A percentile compares a stretch with the other conserved stretches of the same genome.
These are phyloP conservation scores for Scheffersomyces titani DNA, from an alignment of 1,139 yeast genomes.

Conservation along the genomic window DNA sequence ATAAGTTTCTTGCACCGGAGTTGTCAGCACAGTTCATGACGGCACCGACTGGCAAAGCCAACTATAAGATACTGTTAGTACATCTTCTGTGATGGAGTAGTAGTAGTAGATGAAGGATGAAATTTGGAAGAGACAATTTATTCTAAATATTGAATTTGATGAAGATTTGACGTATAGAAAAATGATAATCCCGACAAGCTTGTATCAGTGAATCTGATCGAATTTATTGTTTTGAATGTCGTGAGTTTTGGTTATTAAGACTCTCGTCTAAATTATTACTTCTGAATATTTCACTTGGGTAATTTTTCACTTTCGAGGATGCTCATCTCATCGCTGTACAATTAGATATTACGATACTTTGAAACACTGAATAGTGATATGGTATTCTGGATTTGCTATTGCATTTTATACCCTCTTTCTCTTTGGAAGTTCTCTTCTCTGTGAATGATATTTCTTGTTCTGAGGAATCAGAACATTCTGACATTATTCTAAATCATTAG, in stretches of 20 bases:
- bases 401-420: background rate
- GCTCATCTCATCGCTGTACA: background rate
- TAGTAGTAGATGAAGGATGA: constrained; percentile 5
- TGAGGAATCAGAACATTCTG: background rate
- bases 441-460: too few species aligned
- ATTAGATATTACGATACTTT: too few species aligned
- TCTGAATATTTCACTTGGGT: too few species aligned
- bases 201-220: too few species aligned
- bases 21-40: constrained; percentile 99
- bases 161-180: too few species aligned
- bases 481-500: too few species aligned
- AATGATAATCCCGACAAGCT: too few species aligned
- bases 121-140: background rate
- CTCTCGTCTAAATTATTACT: too few species aligned
- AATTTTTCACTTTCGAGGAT: background rate
- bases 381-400: background rate
- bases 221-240: background rate
- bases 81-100: constrained; percentile 19
- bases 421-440: background rate
- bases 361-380: background rate
- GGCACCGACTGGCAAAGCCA: constrained; percentile 99
- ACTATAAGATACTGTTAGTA: constrained; percentile 48
- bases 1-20: constrained; percentile 99
- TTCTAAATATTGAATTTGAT: too few species aligned
- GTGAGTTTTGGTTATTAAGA: too few species aligned